phyloP scores from a whole-genome alignment of 139 green algal species.

The Desmodesmus armatus region DNA sequence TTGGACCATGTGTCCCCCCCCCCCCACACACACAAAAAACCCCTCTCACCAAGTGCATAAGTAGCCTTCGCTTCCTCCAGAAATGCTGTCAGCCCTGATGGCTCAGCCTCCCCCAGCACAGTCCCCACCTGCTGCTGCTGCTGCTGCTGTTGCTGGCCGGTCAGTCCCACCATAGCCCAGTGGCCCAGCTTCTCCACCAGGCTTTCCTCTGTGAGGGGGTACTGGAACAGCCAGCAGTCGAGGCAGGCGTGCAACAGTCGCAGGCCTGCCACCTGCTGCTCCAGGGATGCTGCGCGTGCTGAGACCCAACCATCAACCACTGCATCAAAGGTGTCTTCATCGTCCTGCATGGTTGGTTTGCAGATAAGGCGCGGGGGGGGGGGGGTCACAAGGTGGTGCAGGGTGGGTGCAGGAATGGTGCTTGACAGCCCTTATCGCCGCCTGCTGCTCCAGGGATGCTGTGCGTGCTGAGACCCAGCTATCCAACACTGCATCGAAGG shows the following conservation, averaged over 20 bases:
- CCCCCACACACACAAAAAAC: no score
- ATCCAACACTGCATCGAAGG: constrained; percentile 57
- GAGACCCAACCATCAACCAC: constrained; percentile 56
- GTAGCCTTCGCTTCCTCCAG: constrained; percentile 52
- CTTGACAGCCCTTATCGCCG: no score
- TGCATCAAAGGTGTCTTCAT: constrained; percentile 57
- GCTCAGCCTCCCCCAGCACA: constrained; percentile 23
- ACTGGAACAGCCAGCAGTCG: constrained; percentile 60
- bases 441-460: constrained; percentile 54
- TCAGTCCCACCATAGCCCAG: constrained; percentile 47
- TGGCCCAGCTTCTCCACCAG: constrained; percentile 56
- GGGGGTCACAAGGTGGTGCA: no score
- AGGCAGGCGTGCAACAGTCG: constrained; percentile 61
- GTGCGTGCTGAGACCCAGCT: constrained; percentile 50
- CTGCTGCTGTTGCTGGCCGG: constrained; percentile 44
- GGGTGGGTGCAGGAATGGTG: no score
- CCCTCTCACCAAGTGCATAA: constrained; percentile 55
- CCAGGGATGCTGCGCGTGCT: constrained; percentile 30
- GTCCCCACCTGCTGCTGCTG: no score
- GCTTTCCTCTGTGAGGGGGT: constrained; percentile 65
- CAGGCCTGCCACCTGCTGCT: constrained; percentile 61
- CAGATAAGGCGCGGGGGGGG: background rate
- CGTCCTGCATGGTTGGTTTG: constrained; percentile 13
- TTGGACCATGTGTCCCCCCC: no score
- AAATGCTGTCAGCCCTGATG: constrained; percentile 31